Conservation (phyloP, 2,329 filamentous ascomycete species). For the Ophiosphaerella narmari region DNA sequence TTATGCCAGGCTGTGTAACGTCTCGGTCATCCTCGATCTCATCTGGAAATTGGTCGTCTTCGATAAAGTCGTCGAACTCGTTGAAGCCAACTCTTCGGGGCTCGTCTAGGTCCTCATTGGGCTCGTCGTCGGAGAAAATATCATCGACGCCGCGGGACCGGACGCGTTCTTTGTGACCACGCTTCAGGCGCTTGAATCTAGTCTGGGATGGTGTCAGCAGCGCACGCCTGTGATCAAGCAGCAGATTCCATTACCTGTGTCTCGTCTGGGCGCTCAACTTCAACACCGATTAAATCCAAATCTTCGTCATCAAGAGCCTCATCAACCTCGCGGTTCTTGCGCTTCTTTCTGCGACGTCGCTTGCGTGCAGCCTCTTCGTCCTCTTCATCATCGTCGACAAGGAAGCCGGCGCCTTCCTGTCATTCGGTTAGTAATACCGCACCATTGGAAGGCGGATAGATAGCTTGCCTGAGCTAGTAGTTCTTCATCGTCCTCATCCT, state of each 20-base stretch:
- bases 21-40: constrained; percentile 88
- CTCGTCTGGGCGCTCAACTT: constrained; percentile 68
- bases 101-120: constrained; percentile 61
- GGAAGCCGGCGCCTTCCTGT: constrained; percentile 91
- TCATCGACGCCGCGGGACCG: constrained; percentile 77
- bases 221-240: constrained; percentile 1
- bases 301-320: constrained; percentile 91
- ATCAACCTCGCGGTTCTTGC: constrained; percentile 77
- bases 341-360: constrained; percentile 74
- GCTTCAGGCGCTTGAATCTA: constrained; percentile 96
- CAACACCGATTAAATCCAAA: constrained; percentile 89
- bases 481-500: constrained; percentile 48
- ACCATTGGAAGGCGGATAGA: neutral
- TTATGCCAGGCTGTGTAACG: constrained; percentile 78
- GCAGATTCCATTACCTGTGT: constrained; percentile 63
- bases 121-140: constrained; percentile 96
- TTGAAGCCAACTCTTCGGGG: constrained; percentile 33
- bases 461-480: constrained; percentile 35
- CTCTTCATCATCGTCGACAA: constrained; percentile 87
- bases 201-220: constrained; percentile 57
- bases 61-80: constrained; percentile 77
- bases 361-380: constrained; percentile 62
- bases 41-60: constrained; percentile 80
- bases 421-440: constrained; percentile 18
- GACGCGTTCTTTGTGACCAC: constrained; percentile 75